Evolutionary conservation across 495 filamentous ascomycete species (phyloP).

Genomic region (Monascus purpureus): DNA sequence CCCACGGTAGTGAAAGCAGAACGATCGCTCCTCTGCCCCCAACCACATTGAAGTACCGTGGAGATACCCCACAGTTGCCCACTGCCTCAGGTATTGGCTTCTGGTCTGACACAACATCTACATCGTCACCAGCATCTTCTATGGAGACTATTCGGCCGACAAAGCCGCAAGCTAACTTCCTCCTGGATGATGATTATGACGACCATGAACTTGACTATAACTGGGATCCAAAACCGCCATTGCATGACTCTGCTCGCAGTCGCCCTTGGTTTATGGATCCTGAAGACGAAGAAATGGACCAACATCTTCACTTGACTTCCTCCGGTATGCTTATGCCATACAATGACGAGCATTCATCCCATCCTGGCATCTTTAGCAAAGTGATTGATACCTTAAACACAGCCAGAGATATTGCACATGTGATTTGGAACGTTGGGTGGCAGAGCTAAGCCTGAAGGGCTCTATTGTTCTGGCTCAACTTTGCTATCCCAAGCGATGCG

Average conservation of each 20-base stretch:
- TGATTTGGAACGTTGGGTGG: constrained; percentile 98
- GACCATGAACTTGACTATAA: constrained; percentile 38
- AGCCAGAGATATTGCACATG: constrained; percentile 86
- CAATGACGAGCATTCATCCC: constrained; percentile 49
- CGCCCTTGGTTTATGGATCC: constrained; percentile 25
- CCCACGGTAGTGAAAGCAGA: constrained; percentile 53
- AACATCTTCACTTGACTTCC: constrained; percentile 52
- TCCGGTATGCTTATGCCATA: constrained; percentile 83
- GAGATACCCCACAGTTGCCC: constrained; percentile 57
- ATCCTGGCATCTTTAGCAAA: constrained; percentile 55
- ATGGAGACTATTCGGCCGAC: constrained; percentile 65
- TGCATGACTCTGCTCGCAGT: constrained; percentile 11
- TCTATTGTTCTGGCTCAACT: no score
- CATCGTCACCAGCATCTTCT: constrained; percentile 53
- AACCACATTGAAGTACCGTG: constrained; percentile 79
- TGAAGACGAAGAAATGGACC: constrained; percentile 20
- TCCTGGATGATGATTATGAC: constrained; percentile 56
- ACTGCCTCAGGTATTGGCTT: constrained; percentile 15
- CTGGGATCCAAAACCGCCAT: constrained; percentile 21
- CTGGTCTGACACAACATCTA: constrained; percentile 28
- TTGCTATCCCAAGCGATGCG: no score
- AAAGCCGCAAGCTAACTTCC: constrained; percentile 54
- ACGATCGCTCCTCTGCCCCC: constrained; percentile 89
- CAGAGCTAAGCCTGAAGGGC: constrained; percentile 52
- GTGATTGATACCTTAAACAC: constrained; percentile 94